Base-by-base conservation (phyloP, 164 flowering plant species). In the Houttuynia cordata region DNA sequence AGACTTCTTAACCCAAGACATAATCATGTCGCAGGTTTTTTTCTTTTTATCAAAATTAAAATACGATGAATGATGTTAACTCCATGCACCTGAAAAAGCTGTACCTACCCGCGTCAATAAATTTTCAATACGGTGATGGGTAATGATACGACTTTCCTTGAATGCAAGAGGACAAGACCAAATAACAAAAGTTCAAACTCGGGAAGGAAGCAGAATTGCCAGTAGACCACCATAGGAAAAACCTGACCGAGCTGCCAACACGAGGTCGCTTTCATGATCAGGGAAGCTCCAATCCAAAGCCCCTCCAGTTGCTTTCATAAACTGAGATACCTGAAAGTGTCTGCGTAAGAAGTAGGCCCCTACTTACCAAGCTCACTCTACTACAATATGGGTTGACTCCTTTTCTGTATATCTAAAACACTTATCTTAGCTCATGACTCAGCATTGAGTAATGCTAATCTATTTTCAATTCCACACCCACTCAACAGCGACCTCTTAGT, bases 271-370 rank as follows among this genome's bases (percentile, higher is more conserved):
- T 52, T 52, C 55, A n/a, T n/a, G n/a, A n/a, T n/a, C n/a, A 14
- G 21, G 53, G 53, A 0, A 51, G 53, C 53, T 19, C 19, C 24
- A 15, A 24, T 19, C 19, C 24, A 15, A 24, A 10, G 34, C 34
- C 13, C 57, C 13, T 13, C 57, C 23, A 3, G 24, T 54, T 23
- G 34, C 18, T 23, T 15, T 13, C 57, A 23, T 14, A 19, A 54
- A 54, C 57, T 54, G 57, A 54, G 57, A 54, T 54, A 54, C 34
- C 24, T 24, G 57, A 23, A 22, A 23, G 24, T 54, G 30, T 24
- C 34, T 24, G 10, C 7, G 34, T 23, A 30, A 15, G 57, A 23
- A 23, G 37, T 14, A 24, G 57, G 30, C 34, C 18, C 7, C 56
- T 7, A 3, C 24, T 20, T 21, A 15, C 15, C 24, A 21, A 22